These are phyloP conservation scores for Anthoceros angustus DNA, from an alignment of 225 moss, liverwort and hornwort genomes.

Conservation along the genomic window DNA sequence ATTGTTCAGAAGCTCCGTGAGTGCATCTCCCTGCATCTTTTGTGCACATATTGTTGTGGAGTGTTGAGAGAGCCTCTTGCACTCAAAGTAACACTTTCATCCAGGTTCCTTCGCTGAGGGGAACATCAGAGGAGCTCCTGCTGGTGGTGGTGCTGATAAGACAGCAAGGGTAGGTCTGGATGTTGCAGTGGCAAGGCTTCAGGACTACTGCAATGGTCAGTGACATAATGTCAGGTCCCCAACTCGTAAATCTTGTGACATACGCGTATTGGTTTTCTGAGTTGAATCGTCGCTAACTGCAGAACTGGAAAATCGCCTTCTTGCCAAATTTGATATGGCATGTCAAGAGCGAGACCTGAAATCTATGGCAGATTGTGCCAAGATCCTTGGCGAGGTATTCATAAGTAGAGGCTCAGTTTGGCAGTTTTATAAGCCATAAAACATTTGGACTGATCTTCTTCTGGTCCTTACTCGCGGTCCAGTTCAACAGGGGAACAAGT, in stretches of 20 bases:
- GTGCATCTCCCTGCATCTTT: slow-evolving; percentile 10
- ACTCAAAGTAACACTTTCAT: background rate
- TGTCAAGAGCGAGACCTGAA: slow-evolving; percentile 51
- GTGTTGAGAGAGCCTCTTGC: too few species aligned
- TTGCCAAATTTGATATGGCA: slow-evolving; percentile 75
- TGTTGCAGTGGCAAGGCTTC: slow-evolving; percentile 58
- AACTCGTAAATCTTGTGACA: too few species aligned
- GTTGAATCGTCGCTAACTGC: background rate
- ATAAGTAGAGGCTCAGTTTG: background rate
- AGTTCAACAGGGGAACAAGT: slow-evolving; percentile 80
- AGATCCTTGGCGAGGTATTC: slow-evolving; percentile 59
- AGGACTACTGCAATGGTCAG: slow-evolving; percentile 78
- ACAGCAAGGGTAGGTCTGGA: slow-evolving; percentile 35
- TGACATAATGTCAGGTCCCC: too few species aligned
- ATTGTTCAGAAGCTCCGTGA: slow-evolving; percentile 75
- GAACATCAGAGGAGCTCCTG: slow-evolving; percentile 28
- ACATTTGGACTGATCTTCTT: too few species aligned
- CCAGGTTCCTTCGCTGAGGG: slow-evolving; percentile 81
- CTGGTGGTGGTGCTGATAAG: slow-evolving; percentile 18
- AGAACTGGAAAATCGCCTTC: slow-evolving; percentile 77
- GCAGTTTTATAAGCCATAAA: background rate
- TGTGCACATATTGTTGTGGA: too few species aligned
- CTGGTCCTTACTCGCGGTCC: background rate
- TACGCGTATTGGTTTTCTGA: too few species aligned
- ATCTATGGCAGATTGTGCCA: slow-evolving; percentile 68